These are phyloP conservation scores for Talaromyces atroroseus DNA, from an alignment of 2,329 filamentous ascomycete genomes.

Conservation along the genomic window DNA sequence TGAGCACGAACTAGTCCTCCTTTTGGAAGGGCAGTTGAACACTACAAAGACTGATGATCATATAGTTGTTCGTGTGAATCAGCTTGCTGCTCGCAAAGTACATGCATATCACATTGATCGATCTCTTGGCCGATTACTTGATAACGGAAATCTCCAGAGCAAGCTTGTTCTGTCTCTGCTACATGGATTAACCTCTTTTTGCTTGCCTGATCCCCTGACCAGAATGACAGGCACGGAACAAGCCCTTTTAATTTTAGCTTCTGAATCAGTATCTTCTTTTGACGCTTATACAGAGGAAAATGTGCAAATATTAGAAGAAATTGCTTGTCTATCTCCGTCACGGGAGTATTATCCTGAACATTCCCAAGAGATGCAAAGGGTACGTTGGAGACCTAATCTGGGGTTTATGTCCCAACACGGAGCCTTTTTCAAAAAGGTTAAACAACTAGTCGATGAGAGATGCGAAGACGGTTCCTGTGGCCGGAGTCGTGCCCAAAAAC, in stretches of 20 bases:
- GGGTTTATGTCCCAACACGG: not conserved
- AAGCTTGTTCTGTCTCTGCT: conserved; percentile 47
- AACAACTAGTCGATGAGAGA: not conserved
- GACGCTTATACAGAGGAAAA: not conserved
- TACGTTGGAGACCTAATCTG: not conserved
- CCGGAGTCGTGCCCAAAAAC: not conserved
- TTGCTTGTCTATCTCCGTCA: not conserved
- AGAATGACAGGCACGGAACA: not conserved
- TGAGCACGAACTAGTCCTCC: not conserved
- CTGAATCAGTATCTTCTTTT: not conserved
- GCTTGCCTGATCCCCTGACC: conserved; percentile 27
- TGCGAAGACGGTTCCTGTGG: not conserved
- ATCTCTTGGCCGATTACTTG: conserved; percentile 45
- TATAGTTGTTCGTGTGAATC: not conserved
- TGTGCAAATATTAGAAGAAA: not conserved
- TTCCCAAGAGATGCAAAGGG: not conserved
- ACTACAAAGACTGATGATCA: not conserved
- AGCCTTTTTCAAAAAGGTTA: not conserved
- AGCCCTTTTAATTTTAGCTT: not conserved
- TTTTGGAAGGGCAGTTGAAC: not conserved
- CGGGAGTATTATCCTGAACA: not conserved
- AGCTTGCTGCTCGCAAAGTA: conserved; percentile 31
- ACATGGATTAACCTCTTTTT: conserved; percentile 34
- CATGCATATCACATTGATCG: conserved; percentile 48
- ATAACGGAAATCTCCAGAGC: conserved; percentile 49